Conservation (phyloP, 805 yeast genomes). For the Lipomyces orientalis region DNA sequence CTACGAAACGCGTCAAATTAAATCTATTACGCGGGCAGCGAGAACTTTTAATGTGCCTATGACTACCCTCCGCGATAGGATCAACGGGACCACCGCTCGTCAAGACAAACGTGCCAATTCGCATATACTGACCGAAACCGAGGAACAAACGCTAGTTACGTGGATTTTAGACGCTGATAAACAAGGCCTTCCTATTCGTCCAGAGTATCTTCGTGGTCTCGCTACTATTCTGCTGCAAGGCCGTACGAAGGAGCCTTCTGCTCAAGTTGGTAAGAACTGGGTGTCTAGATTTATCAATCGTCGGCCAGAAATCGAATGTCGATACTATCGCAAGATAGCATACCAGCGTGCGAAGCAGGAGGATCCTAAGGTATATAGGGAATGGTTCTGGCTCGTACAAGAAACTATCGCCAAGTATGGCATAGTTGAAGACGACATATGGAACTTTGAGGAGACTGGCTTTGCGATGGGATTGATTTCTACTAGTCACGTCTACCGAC, state of each 20-base stretch:
- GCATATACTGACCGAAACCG: not conserved
- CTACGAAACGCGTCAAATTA: not conserved
- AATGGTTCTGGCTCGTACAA: not conserved
- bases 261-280: too few relatives aligned
- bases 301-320: too few relatives aligned
- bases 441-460: constrained; percentile 22
- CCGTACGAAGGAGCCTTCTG: too few relatives aligned
- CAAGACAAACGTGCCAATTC: not conserved
- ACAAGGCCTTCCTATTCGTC: not conserved
- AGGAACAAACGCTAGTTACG: not conserved
- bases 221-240: too few relatives aligned
- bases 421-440: not conserved
- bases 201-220: too few relatives aligned
- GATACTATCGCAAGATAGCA: not conserved
- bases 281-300: too few relatives aligned
- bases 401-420: constrained; percentile 1
- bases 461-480: constrained; percentile 15
- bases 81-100: constrained; percentile 3
- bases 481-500: not conserved
- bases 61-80: not conserved
- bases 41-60: not conserved
- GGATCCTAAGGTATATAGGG: not conserved
- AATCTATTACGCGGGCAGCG: not conserved
- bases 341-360: constrained; percentile 2
- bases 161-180: not conserved